Conservation (phyloP, 495 filamentous ascomycete genomes). For the Lasiosphaeris hirsuta region DNA sequence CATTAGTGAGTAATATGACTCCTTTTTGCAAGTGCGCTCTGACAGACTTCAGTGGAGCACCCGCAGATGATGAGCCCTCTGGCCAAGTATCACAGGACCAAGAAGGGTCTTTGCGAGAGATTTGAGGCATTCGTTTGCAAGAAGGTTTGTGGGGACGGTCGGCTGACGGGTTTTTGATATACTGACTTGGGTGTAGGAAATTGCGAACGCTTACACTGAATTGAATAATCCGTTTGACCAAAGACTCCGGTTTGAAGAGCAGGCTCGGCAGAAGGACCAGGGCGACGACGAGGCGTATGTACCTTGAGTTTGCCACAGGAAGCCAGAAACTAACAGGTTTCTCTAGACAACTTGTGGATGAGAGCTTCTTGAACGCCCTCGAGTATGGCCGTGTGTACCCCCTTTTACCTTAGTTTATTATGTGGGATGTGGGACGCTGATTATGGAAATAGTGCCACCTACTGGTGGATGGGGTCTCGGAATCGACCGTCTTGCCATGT, state of each 20-base stretch:
- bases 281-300: constrained; percentile 84
- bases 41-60: constrained; percentile 46
- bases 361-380: constrained; percentile 81
- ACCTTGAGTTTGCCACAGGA: background rate
- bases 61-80: constrained; percentile 97
- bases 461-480: constrained; percentile 98
- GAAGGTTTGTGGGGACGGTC: constrained; percentile 48
- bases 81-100: constrained; percentile 86
- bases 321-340: constrained; percentile 7
- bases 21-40: background rate
- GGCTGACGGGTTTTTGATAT: background rate
- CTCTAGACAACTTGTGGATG: constrained; percentile 74
- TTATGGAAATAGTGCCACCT: constrained; percentile 58
- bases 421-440: constrained; percentile 54
- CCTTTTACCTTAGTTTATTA: too few relatives aligned
- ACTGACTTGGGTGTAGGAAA: constrained; percentile 48
- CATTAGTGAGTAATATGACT: constrained; percentile 59
- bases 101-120: constrained; percentile 85
- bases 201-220: constrained; percentile 95
- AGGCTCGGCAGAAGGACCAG: constrained; percentile 90
- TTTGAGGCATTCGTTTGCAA: constrained; percentile 98
- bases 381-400: constrained; percentile 48
- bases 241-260: constrained; percentile 91
- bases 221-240: constrained; percentile 97
- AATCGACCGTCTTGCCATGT: constrained; percentile 96